Base-by-base conservation (phyloP, 2,329 filamentous ascomycete species). In the Periconia digitata region DNA sequence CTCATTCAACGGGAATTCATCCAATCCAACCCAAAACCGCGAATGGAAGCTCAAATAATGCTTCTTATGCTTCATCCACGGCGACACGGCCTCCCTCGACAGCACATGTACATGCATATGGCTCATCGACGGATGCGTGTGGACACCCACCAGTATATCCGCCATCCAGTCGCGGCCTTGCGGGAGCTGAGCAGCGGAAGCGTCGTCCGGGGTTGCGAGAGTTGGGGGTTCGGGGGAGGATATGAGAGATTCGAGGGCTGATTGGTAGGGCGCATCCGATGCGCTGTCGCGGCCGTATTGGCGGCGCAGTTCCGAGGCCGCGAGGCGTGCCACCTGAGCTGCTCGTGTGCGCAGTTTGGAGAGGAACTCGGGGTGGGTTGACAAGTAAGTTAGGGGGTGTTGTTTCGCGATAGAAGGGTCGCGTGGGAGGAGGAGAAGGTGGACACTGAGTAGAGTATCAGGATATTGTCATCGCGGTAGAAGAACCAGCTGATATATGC, bases 21-120 rank as follows among this genome's bases (percentile, higher is more conserved):
- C 84, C 21, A 97, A 63, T 15, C 80, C 78, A 12, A 97, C 82
- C 18, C 99, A 82, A 68, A 97, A 99, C 3, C 82, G 81, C 44
- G 92, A 95, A 24, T 83, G 85, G 72, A 97, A 97, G 55, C 88
- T 94, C 65, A 94, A 90, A 73, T 96, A 97, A 73, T 97, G 94
- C 69, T 91, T 92, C 55, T 85, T 80, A 66, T 92, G 85, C 73
- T 86, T 89, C 71, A 96, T 58, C 39, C 79, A 80, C 10, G 82
- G 79, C 32, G 86, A 90, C 60, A 84, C 79, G 78, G 89, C 86
- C 67, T 99, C 94, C 16, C 83, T 77, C 34, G 88, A 90, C 48
- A 97, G 73, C 23, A 97, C 84, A 70, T 99, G 94, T 3, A 97
- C 79, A 72, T 99, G 94, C 46, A 97, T 68, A 69, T 97, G 90